Base-by-base conservation (phyloP, 1,284 basidiomycete genomes). In the Ceratobasidium sp. region DNA sequence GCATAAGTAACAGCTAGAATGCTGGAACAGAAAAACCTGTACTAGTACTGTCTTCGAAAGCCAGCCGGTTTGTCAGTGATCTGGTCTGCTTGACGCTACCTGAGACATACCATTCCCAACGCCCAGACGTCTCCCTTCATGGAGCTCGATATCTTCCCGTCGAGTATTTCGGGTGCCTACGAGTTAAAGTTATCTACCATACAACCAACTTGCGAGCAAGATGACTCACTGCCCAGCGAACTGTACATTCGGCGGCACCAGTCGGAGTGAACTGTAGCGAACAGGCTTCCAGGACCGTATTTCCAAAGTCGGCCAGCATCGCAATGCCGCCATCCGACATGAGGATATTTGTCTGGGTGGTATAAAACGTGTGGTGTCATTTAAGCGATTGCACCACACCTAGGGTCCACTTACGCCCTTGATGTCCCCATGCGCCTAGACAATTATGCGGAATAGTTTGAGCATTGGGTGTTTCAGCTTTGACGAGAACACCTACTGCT, bases 221-320 rank as follows among this genome's bases (percentile, higher is more conserved):
- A 10, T 23, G 13, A 10, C 20, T 10, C 44, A 65, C 62, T 40
- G 62, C 38, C 62, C 62, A 65, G 20, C 40, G 40, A 15, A 23
- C 12, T 1, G 62, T 46, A 17, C 42, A 65, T 2, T 40, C 3
- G 10, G 40, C 3, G 17, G 5, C 62, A 20, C 44, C 33, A 20
- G 62, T 65, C n/a, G 40, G 10, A n/a, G 62, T 65, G 23, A 65
- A 65, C 7, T 23, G 17, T 1, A 65, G 62, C 15, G 62, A 44
- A 40, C 2, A 7, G 38, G 3, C 20, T 48, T 44, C 44, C 9
- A 65, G 20, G 17, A 20, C 23, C 10, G 38, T 44, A 46, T n/a
- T n/a, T 4, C 62, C 62, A 65, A 65, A 65, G 38, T 65, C 62
- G 2, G 62, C 40, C 2, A 65, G 40, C 20, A n/a, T 65, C n/a